Base-by-base conservation (phyloP, 768 basidiomycete species). In the Leucosporidium yakuticum region DNA sequence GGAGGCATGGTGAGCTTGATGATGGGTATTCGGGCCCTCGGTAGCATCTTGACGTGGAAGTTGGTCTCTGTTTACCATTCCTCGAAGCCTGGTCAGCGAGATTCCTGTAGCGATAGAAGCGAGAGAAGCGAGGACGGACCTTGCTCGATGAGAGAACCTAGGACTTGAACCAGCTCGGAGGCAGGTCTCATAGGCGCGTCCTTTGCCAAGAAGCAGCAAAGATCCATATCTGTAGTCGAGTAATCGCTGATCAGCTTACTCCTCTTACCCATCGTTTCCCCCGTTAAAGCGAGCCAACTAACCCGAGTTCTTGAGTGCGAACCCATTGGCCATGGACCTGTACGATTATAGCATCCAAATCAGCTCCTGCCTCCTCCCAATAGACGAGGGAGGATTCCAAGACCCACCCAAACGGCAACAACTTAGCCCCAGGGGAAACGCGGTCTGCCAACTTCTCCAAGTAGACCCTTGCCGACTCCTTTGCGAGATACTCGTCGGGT, bases 11-110 rank as follows among this genome's bases (percentile, higher is more conserved):
- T 91, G 63, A 99, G 83, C 81, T 99, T 99, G 77, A 99, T 91
- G 77, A 99, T 99, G 44, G 95, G 95, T 83, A 98, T 97, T 75
- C 95, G 88, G 17, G 95, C 95, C 80, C 93, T 89, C 15, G 95
- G 94, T 29, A 99, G 82, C 17, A 92, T 88, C 79, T 98, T 97
- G 81, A 98, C 94, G 76, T 89, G 86, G 77, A 95, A 94, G 78
- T 93, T 93, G 48, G 92, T 94, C 81, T 96, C 92, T 93, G 78
- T 20, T 63, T 56, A 4, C 15, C 31, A 25, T 31, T 2, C 48
- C 4, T 11, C 47, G 60, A n/a, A n/a, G n/a, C 39, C 3, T 55
- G 60, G 60, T 70, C 21, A 36, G 20, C 23, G 34, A 34, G 0
- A 15, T 20, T n/a, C 14, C 7, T 61, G 44, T 36, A n/a, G 25